Conservation (phyloP, 129 eudicot genomes). For the Oenanthe sinensis region DNA sequence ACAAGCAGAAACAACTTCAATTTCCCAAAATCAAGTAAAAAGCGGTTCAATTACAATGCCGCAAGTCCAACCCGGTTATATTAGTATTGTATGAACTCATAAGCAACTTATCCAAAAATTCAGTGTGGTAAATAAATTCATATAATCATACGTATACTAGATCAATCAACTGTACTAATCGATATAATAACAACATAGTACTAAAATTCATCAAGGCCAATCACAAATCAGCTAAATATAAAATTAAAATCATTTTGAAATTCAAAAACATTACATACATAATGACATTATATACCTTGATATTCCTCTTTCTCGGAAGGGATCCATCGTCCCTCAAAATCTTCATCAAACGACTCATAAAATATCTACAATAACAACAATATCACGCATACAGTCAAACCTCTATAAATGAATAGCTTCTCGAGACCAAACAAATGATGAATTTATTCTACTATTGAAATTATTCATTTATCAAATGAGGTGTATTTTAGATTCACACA, state of each 20-base stretch:
- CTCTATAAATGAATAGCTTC: too few relatives aligned
- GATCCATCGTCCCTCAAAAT: slow-evolving; percentile 73
- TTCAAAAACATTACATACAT: not conserved
- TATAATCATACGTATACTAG: not conserved
- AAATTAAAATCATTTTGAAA: not conserved
- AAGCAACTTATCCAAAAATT: not conserved
- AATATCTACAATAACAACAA: slow-evolving; percentile 32
- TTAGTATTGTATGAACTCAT: not conserved
- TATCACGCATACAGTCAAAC: too few relatives aligned
- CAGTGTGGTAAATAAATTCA: not conserved
- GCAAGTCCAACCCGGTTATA: not conserved
- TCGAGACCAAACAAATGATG: too few relatives aligned
- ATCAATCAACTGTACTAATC: not conserved
- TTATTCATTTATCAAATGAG: too few relatives aligned
- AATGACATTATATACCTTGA: slow-evolving; percentile 34
- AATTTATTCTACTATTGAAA: too few relatives aligned
- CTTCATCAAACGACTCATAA: slow-evolving; percentile 71
- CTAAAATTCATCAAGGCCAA: not conserved
- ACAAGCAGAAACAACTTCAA: not conserved
- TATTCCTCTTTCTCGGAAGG: slow-evolving; percentile 71
- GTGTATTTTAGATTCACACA: slow-evolving; percentile 21
- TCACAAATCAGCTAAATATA: not conserved
- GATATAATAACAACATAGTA: not conserved
- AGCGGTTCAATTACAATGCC: not conserved
- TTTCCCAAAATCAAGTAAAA: not conserved